Percentiles rank a stretch among this genome's conserved stretches.
phyloP scores from a whole-genome alignment of 2,329 filamentous ascomycete species.

The Xylaria arbuscula region DNA sequence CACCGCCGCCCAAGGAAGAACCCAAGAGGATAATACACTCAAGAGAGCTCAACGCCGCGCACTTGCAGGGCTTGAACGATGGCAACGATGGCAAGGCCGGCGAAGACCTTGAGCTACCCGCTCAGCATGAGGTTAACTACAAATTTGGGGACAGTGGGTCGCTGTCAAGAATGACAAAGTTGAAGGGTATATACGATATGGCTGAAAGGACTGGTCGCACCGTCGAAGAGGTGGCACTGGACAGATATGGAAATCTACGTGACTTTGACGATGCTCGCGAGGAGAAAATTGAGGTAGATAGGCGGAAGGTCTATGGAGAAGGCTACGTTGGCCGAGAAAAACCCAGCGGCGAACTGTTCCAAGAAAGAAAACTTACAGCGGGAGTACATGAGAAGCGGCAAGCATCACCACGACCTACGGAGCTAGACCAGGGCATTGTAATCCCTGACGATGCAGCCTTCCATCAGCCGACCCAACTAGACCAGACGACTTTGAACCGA shows the following conservation, averaged over 20 bases:
- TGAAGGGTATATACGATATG: conserved; percentile 84
- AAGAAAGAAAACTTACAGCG: conserved; percentile 74
- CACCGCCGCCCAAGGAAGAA: conserved; percentile 63
- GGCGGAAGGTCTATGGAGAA: conserved; percentile 82
- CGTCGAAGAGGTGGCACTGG: conserved; percentile 84
- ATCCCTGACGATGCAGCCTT: conserved; percentile 65
- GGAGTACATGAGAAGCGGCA: conserved; percentile 56
- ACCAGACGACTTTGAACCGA: conserved; percentile 85
- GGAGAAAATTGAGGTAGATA: conserved; percentile 89
- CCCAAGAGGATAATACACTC: conserved; percentile 79
- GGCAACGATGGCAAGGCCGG: conserved; percentile 67
- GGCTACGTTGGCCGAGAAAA: conserved; percentile 88
- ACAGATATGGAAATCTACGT: conserved; percentile 82
- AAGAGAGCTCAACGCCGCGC: conserved; percentile 79
- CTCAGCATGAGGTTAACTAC: conserved; percentile 76
- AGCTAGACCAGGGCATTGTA: conserved; percentile 64
- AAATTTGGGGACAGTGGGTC: conserved; percentile 90
- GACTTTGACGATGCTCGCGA: conserved; percentile 94
- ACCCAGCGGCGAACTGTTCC: conserved; percentile 86
- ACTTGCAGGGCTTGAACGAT: conserved; percentile 71
- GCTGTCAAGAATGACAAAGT: conserved; percentile 95
- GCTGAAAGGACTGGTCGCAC: conserved; percentile 78
- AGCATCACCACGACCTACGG: conserved; percentile 49
- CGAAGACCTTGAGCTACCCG: conserved; percentile 64
- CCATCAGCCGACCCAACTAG: conserved; percentile 66